These are phyloP conservation scores for Mimosa bimucronata DNA, from an alignment of 306 rosid species.

Conservation along the genomic window DNA sequence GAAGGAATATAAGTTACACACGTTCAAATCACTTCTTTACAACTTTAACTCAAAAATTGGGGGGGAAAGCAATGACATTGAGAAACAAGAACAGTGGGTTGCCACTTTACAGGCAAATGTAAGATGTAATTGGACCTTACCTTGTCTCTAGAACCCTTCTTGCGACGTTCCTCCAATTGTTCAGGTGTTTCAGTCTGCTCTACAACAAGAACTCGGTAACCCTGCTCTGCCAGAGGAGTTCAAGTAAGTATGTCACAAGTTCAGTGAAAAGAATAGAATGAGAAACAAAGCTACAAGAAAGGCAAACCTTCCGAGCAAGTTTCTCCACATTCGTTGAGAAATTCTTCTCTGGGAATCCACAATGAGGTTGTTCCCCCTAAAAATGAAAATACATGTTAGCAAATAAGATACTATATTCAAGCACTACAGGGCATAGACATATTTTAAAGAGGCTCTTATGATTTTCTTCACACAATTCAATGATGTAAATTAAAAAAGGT, in stretches of 20 bases:
- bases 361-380: conserved; percentile 97
- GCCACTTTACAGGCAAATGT: neutral
- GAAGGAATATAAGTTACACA: neutral
- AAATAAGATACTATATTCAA: conserved; percentile 14
- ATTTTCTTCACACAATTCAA: neutral
- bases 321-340: conserved; percentile 84
- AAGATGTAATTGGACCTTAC: conserved; percentile 63
- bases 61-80: neutral
- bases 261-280: conserved; percentile 4
- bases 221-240: conserved; percentile 57
- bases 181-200: conserved; percentile 99
- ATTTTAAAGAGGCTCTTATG: neutral
- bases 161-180: conserved; percentile 87
- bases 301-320: conserved; percentile 88
- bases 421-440: conserved; percentile 3
- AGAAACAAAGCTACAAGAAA: conserved; percentile 27
- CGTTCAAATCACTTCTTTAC: neutral
- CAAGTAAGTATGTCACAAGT: conserved; percentile 42
- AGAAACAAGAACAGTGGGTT: conserved; percentile 25
- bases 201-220: conserved; percentile 88
- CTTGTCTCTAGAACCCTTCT: conserved; percentile 91
- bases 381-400: conserved; percentile 35
- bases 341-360: conserved; percentile 97
- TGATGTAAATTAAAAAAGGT: neutral
- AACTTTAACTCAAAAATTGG: neutral